These are phyloP conservation scores for Funneliformis mosseae DNA, from an alignment of 192 early-diverging fungal genomes.

Conservation along the genomic window DNA sequence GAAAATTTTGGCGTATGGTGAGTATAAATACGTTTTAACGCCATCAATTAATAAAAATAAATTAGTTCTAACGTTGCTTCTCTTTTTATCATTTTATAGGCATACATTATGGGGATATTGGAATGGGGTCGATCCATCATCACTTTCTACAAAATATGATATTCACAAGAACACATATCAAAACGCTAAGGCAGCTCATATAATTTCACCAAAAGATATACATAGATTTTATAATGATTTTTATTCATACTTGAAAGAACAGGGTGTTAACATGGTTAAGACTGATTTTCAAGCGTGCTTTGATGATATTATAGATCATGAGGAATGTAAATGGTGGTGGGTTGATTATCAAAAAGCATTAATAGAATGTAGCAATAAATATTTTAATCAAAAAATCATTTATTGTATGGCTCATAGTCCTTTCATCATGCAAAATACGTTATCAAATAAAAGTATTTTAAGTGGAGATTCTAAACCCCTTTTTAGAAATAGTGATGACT, in stretches of 20 bases:
- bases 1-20: conserved; percentile 58
- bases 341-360: conserved; percentile 49
- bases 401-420: conserved; percentile 61
- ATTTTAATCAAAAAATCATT: conserved; percentile 49
- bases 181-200: conserved; percentile 32
- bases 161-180: conserved; percentile 20
- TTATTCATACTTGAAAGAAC: conserved; percentile 47
- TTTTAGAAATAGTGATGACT: conserved; percentile 60
- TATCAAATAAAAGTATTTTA: conserved; percentile 4
- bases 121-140: conserved; percentile 50
- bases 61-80: background rate
- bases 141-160: conserved; percentile 37
- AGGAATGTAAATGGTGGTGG: conserved; percentile 35
- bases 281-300: conserved; percentile 59
- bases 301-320: conserved; percentile 40
- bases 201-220: conserved; percentile 36
- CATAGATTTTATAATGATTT: conserved; percentile 52
- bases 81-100: conserved; percentile 1
- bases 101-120: conserved; percentile 60
- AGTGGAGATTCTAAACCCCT: background rate
- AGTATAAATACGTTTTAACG: background rate
- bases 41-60: background rate
- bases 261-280: conserved; percentile 57
- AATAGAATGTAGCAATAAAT: conserved; percentile 35
- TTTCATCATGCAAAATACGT: conserved; percentile 41